phyloP scores from a whole-genome alignment of 139 green algal species.

The Yamagishiella unicocca region DNA sequence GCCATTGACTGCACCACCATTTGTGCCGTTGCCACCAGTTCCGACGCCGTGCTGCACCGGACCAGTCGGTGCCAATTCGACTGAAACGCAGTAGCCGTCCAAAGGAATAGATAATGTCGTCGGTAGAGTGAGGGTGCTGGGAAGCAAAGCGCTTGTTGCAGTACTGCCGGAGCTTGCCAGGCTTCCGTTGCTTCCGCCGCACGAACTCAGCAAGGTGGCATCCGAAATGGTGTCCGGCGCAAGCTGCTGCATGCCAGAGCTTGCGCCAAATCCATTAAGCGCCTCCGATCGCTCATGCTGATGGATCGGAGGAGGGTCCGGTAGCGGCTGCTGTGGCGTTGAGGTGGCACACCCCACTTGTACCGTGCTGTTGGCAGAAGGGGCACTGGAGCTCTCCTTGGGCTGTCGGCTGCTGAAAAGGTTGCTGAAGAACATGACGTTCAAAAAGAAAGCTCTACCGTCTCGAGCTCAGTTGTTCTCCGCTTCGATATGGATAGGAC shows the following conservation, averaged over 20 bases:
- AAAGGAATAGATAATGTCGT: conserved; percentile 36
- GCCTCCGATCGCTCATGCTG: conserved; percentile 7
- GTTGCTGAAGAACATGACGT: conserved; percentile 36
- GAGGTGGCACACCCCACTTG: conserved; percentile 1
- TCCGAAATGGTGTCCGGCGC: background rate
- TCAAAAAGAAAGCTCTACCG: background rate
- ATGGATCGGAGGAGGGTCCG: conserved; percentile 5
- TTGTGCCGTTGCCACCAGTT: background rate
- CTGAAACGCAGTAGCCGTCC: conserved; percentile 41
- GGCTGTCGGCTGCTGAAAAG: conserved; percentile 28
- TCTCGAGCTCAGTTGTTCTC: too few species aligned
- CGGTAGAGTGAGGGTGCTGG: background rate
- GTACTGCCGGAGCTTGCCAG: background rate
- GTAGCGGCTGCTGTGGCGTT: background rate
- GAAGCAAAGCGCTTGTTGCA: background rate
- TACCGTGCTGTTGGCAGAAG: background rate
- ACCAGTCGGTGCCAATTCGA: conserved; percentile 26
- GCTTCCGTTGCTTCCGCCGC: conserved; percentile 1
- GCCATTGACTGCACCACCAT: conserved; percentile 17
- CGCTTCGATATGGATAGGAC: background rate
- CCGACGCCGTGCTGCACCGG: background rate
- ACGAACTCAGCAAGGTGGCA: background rate
- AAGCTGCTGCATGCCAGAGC: background rate
- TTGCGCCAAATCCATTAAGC: background rate
- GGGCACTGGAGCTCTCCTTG: conserved; percentile 1